These are phyloP conservation scores for Areca catechu DNA, from an alignment of 176 grass and related monocot genomes.

Conservation along the genomic window DNA sequence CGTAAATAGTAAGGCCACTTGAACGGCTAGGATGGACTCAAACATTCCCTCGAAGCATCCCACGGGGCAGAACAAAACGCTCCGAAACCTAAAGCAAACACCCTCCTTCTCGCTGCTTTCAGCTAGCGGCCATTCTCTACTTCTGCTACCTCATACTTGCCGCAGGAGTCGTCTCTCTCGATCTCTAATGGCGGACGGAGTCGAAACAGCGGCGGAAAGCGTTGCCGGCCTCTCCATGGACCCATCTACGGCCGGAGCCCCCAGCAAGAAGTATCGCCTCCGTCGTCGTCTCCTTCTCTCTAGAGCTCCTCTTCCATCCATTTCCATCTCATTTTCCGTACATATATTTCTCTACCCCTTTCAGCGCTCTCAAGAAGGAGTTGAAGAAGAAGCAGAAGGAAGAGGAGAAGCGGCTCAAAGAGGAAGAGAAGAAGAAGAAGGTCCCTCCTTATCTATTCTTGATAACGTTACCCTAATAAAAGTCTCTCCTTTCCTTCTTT, in stretches of 20 bases:
- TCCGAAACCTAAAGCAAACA: not conserved
- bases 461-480: not conserved
- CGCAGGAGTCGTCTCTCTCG: too few species aligned
- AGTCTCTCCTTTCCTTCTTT: not conserved
- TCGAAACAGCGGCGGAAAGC: slow-evolving; percentile 1
- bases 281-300: not conserved
- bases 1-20: too few species aligned
- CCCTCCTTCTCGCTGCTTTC: slow-evolving; percentile 1
- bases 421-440: slow-evolving; percentile 78
- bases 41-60: not conserved
- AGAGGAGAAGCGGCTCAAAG: slow-evolving; percentile 83
- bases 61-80: too few species aligned
- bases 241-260: not conserved
- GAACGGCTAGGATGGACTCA: too few species aligned
- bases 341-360: not conserved
- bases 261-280: slow-evolving; percentile 4
- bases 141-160: not conserved
- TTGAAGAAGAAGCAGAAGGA: slow-evolving; percentile 80
- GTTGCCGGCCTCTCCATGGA: not conserved
- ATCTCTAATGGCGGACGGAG: slow-evolving; percentile 5
- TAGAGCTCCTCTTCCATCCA: too few species aligned
- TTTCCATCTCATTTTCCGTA: not conserved
- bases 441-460: not conserved
- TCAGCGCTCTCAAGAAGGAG: slow-evolving; percentile 61
- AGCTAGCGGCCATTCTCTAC: not conserved